Base-by-base conservation (phyloP, 192 early-diverging fungal species). In the Entophlyctis luteolus region DNA sequence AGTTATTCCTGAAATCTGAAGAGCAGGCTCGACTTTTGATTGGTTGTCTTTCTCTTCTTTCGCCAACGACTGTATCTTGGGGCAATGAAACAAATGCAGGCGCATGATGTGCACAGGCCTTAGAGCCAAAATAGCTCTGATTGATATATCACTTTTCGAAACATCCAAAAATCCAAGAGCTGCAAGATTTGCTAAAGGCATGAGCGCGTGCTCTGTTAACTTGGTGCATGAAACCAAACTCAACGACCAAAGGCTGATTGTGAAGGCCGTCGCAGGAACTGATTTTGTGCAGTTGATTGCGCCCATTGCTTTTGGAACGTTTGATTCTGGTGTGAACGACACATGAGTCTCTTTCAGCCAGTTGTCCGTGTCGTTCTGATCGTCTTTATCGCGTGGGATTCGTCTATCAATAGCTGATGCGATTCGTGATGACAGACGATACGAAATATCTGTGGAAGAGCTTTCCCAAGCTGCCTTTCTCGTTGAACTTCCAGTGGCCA, bases 151-250 rank as follows among this genome's bases (percentile, higher is more conserved):
- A 18, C 75, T 75, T 50, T 55, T 42, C 10, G 75, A 77, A 16
- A 81, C 48, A 67, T 81, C 76, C 18, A 81, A 42, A 18, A 81
- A 69, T n/a, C 75, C 75, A 3, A 81, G 69, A 16, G 46, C 59
- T 2, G 62, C 67, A 45, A 73, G 52, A 27, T 50, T 1, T 14
- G 69, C 48, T 27, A 81, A 37, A 8, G 58, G 47, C 18, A 32
- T 1, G 34, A 74, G 50, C 22, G 47, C 47, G n/a, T 66, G 34
- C 27, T 55, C 23, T 12, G 45, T 32, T 3, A 68, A 22, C 27
- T 38, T 18, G 2, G 48, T 55, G 35, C 47, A 50, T n/a, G 47
- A 35, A 12, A 59, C 31, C 4, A 76, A 66, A 25, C 55, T 48
- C 5, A 76, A 59, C 3, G 56, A 55, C 74, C 74, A 76, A 5